Percentiles rank a stretch among this genome's conserved stretches.
Conservation (phyloP, 2,329 filamentous ascomycete genomes). For the Dactylellina cionopaga region DNA sequence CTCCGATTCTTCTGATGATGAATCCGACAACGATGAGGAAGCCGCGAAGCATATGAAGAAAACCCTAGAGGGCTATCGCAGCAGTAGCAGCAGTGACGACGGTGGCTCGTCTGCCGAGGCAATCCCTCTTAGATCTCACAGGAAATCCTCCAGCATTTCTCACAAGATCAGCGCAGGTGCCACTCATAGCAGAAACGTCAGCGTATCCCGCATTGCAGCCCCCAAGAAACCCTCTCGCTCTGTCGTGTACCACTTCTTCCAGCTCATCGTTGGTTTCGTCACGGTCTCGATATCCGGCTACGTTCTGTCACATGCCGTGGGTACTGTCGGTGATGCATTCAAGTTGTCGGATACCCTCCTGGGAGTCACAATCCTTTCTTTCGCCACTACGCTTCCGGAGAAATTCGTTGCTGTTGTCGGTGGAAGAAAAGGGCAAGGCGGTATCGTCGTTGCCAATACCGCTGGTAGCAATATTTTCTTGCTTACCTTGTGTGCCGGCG, state of each 20-base stretch:
- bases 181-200: conserved; percentile 10
- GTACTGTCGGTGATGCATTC: conserved; percentile 61
- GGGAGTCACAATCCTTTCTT: conserved; percentile 64
- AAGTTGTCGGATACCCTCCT: conserved; percentile 64
- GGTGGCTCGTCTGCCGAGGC: conserved; percentile 41
- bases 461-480: conserved; percentile 69
- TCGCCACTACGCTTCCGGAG: conserved; percentile 68
- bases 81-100: conserved; percentile 49
- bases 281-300: conserved; percentile 65
- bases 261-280: conserved; percentile 63
- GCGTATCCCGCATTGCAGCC: conserved; percentile 52
- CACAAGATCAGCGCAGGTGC: conserved; percentile 23
- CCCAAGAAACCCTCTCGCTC: conserved; percentile 55
- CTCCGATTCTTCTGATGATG: conserved; percentile 56
- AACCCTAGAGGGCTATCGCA: conserved; percentile 41
- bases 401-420: conserved; percentile 66
- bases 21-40: conserved; percentile 54
- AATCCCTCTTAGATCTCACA: conserved; percentile 37
- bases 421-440: conserved; percentile 63
- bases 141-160: conserved; percentile 39
- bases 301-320: conserved; percentile 64
- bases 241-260: conserved; percentile 61
- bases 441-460: conserved; percentile 67
- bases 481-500: conserved; percentile 65
- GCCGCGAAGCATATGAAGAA: conserved; percentile 46